These are phyloP conservation scores for Paxillus involutus DNA, from an alignment of 768 basidiomycete species.

Conservation along the genomic window DNA sequence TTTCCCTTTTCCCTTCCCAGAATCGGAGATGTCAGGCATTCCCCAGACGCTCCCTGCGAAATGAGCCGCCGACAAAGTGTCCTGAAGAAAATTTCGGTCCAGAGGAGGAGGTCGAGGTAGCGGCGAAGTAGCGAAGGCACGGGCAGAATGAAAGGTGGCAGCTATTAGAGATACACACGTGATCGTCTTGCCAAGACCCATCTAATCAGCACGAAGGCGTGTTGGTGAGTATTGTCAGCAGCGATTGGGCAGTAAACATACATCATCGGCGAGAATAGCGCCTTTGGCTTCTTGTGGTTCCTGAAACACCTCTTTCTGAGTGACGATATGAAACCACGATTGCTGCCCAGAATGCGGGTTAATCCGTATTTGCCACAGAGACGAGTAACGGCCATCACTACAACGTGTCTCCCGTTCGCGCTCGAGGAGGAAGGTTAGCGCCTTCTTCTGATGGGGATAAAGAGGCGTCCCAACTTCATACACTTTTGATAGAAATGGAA, in stretches of 20 bases:
- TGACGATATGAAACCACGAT: constrained; percentile 85
- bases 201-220: constrained; percentile 46
- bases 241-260: constrained; percentile 41
- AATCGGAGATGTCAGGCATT: constrained; percentile 59
- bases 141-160: constrained; percentile 73
- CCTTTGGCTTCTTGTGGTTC: constrained; percentile 78
- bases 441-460: constrained; percentile 98
- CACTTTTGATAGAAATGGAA: constrained; percentile 37
- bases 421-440: constrained; percentile 91
- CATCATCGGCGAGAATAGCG: constrained; percentile 95
- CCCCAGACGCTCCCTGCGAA: constrained; percentile 83
- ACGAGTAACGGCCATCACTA: constrained; percentile 60
- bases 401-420: constrained; percentile 69
- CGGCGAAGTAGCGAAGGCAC: constrained; percentile 58
- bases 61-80: constrained; percentile 48
- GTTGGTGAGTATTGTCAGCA: constrained; percentile 12
- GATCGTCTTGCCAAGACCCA: constrained; percentile 98
- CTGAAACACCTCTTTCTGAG: constrained; percentile 68
- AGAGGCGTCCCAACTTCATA: constrained; percentile 78
- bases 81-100: constrained; percentile 30
- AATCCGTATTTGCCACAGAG: constrained; percentile 64
- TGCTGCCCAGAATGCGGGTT: constrained; percentile 46
- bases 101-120: constrained; percentile 46
- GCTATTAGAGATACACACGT: constrained; percentile 93
- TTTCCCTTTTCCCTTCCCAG: constrained; percentile 63